Evolutionary conservation across 805 yeast genomes (phyloP), one percentile per base, ranked within the genome.

Genomic region (Metschnikowia lunata): DNA sequence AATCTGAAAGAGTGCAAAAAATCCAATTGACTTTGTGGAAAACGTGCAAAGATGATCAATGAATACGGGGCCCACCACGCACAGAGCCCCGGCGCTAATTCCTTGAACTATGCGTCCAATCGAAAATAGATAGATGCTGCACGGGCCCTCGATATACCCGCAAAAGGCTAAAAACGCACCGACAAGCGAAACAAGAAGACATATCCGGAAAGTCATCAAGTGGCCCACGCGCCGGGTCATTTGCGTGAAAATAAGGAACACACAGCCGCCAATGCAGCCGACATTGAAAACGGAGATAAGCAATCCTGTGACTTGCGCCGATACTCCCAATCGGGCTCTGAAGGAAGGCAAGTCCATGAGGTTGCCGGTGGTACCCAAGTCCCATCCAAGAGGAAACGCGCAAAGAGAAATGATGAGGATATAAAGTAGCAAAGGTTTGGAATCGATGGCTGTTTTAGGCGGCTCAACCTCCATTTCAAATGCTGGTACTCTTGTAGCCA

Each of bases 381-480:
- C 51, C 50, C 49, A 48, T 2, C 50, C 50, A 13, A 46, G 32
- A 11, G 50, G 50, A 26, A 48, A 37, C 7, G 50, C 49, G 30
- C 49, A 42, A 10, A 46, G 36, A 13, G 40, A 31, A 26, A 43
- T 13, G 26, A 13, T 18, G 26, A 41, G 36, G 10, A 47, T 40
- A 26, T 47, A 41, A 2, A 9, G 31, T 8, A 38, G 32, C 38
- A 37, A 38, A 27, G 47, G 43, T 31, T 35, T 34, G 12, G 40
- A 10, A 8, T 32, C 15, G 13, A 43, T 7, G 6, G 37, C 7
- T 6, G 12, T 8, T 15, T 8, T 26, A 10, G 30, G 13, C 11
- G 37, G 11, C 8, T 35, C 39, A 7, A n/a, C 36, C 30, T 41
- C 40, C 12, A 12, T 11, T n/a, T 28, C 14, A 18, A 18, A 18